Evolutionary conservation across 2,329 filamentous ascomycete species (phyloP).

Genomic region (Colletotrichum agaves): DNA sequence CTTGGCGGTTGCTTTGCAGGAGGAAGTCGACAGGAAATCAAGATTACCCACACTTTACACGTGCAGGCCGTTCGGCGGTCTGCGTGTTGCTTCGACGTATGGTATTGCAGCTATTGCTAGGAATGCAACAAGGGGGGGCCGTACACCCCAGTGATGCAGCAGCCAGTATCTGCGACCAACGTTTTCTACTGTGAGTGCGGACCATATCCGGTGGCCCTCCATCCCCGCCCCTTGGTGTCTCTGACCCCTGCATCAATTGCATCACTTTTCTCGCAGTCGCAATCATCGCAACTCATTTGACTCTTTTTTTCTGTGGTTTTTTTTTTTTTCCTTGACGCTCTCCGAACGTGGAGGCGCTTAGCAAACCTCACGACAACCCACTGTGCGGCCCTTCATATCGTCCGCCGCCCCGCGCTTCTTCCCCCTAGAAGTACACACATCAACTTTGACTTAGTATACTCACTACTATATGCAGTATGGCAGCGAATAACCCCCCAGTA

Average conservation of each 20-base stretch:
- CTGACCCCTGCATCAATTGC: constrained; percentile 39
- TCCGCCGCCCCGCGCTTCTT: not conserved
- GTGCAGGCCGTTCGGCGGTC: not conserved
- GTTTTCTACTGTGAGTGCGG: constrained; percentile 25
- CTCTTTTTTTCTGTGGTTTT: not conserved
- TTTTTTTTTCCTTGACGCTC: not conserved
- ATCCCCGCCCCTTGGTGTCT: not conserved
- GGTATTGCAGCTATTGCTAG: not conserved
- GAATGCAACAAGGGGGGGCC: constrained; percentile 20
- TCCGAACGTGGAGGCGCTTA: not conserved
- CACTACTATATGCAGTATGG: too few relatives aligned
- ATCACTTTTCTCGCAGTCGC: constrained; percentile 36
- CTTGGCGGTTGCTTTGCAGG: not conserved
- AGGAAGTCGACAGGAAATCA: not conserved
- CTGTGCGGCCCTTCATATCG: constrained; percentile 4
- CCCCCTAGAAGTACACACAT: not conserved
- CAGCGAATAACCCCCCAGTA: not conserved
- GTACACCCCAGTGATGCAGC: constrained; percentile 11
- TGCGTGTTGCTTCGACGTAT: not conserved
- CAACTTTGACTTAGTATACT: not conserved
- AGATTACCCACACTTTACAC: constrained; percentile 22
- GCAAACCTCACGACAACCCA: not conserved
- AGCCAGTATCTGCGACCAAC: constrained; percentile 18
- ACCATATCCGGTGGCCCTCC: not conserved
- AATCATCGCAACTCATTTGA: not conserved